Percentiles rank a stretch among this genome's conserved stretches.
These are phyloP conservation scores for Luvunga scandens DNA, from an alignment of 345 rosid species.

Conservation along the genomic window DNA sequence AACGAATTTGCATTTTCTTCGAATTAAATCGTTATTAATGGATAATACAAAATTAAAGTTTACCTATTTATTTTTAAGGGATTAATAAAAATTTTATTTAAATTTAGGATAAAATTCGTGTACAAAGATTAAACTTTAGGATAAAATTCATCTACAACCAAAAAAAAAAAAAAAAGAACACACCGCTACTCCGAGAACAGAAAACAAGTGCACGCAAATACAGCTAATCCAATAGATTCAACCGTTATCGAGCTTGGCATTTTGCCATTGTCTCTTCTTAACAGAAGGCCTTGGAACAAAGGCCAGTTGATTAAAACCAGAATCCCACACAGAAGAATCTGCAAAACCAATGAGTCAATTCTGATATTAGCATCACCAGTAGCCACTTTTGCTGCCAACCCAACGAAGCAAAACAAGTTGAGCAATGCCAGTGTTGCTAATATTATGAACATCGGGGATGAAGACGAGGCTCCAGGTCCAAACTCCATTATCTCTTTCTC, in stretches of 20 bases:
- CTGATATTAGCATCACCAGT: neutral
- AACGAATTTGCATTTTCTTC: no score
- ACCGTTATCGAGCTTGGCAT: slow-evolving; percentile 45
- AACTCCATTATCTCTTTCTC: slow-evolving; percentile 67
- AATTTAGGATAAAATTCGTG: no score
- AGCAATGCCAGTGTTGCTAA: slow-evolving; percentile 63
- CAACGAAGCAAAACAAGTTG: slow-evolving; percentile 42
- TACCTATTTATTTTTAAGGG: no score
- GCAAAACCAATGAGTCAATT: slow-evolving; percentile 36
- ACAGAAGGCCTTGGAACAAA: slow-evolving; percentile 50
- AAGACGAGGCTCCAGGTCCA: slow-evolving; percentile 60
- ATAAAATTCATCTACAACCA: no score
- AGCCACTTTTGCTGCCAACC: slow-evolving; percentile 20
- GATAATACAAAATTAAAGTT: no score
- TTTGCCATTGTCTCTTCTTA: slow-evolving; percentile 65
- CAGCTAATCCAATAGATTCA: slow-evolving; percentile 40
- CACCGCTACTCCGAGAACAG: slow-evolving; percentile 14
- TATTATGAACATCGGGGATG: slow-evolving; percentile 58
- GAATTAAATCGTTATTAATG: no score
- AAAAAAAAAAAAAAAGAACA: no score
- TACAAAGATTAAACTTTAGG: no score
- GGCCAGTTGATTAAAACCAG: slow-evolving; percentile 62
- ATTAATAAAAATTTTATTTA: no score
- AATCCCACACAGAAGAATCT: slow-evolving; percentile 44
- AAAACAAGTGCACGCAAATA: slow-evolving; percentile 42